Conservation (phyloP, 768 basidiomycete species). For the Mrakia blollopis region DNA sequence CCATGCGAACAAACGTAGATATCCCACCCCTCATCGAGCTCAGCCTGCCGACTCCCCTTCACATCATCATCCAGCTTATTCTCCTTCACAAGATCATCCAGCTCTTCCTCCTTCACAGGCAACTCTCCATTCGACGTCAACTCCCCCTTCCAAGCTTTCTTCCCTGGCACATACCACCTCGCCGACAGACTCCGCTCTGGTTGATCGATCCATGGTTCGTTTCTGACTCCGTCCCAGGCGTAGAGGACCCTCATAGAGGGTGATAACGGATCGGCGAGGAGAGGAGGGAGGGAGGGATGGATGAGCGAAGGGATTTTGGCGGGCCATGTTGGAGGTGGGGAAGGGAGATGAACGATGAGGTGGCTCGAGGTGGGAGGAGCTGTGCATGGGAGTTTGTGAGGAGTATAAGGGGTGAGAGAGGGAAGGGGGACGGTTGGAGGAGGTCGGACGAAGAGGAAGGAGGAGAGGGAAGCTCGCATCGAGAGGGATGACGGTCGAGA, state of each 20-base stretch:
- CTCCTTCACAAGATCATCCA: not conserved
- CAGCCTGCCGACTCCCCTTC: not conserved
- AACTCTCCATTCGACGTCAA: not conserved
- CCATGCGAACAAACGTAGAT: constrained; percentile 67
- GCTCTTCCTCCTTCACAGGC: not conserved
- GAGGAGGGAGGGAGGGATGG: not conserved
- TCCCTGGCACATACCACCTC: not conserved
- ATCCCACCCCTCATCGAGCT: not conserved
- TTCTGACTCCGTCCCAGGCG: constrained; percentile 15
- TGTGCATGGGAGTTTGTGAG: constrained; percentile 3
- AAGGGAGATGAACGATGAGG: constrained; percentile 17
- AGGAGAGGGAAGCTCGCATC: not conserved
- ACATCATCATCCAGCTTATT: not conserved
- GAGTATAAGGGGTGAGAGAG: constrained; percentile 8
- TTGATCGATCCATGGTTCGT: not conserved
- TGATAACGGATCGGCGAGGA: not conserved
- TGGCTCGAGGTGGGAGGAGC: not conserved
- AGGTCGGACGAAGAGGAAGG: not conserved
- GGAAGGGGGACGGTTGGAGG: constrained; percentile 10
- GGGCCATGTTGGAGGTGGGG: constrained; percentile 20
- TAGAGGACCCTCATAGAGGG: not conserved
- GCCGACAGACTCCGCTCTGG: not conserved
- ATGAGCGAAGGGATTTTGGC: constrained; percentile 16
- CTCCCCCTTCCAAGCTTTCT: not conserved
- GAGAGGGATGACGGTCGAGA: not conserved